A percentile compares a stretch with the other conserved stretches of the same genome.
Conservation (phyloP, 2,329 filamentous ascomycete species). For the Paraconiothyrium sp. region DNA sequence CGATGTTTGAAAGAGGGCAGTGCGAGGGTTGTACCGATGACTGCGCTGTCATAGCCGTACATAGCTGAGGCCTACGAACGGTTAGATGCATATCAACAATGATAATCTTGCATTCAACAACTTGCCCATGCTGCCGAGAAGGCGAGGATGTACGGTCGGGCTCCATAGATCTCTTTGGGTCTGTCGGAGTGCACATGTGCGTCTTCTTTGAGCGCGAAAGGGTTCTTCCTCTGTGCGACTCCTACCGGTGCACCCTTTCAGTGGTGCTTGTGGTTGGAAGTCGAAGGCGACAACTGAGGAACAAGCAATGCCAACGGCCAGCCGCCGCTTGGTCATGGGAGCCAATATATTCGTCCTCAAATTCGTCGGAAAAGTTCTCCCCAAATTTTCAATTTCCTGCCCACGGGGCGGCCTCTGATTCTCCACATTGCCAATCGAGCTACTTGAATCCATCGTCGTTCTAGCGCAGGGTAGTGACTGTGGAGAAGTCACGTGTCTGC, state of each 20-base stretch:
- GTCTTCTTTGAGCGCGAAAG: not conserved
- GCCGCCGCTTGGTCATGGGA: not conserved
- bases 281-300: not conserved
- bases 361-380: slow-evolving; percentile 5
- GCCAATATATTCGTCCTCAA: not conserved
- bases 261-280: not conserved
- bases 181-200: not conserved
- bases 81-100: not conserved
- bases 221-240: slow-evolving; percentile 6
- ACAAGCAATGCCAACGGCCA: not conserved
- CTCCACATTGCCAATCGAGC: slow-evolving; percentile 5
- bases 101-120: not conserved
- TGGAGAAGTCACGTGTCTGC: slow-evolving; percentile 5
- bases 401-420: slow-evolving; percentile 4
- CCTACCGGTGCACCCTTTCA: not conserved
- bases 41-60: slow-evolving; percentile 1
- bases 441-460: not conserved
- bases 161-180: not conserved
- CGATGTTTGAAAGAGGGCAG: slow-evolving; percentile 10
- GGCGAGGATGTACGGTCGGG: slow-evolving; percentile 9
- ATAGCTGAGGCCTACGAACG: not conserved
- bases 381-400: slow-evolving; percentile 3
- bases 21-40: slow-evolving; percentile 1
- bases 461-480: not conserved
- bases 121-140: slow-evolving; percentile 10